Conservation (phyloP, 1,284 basidiomycete species). For the Cryptococcus floricola region DNA sequence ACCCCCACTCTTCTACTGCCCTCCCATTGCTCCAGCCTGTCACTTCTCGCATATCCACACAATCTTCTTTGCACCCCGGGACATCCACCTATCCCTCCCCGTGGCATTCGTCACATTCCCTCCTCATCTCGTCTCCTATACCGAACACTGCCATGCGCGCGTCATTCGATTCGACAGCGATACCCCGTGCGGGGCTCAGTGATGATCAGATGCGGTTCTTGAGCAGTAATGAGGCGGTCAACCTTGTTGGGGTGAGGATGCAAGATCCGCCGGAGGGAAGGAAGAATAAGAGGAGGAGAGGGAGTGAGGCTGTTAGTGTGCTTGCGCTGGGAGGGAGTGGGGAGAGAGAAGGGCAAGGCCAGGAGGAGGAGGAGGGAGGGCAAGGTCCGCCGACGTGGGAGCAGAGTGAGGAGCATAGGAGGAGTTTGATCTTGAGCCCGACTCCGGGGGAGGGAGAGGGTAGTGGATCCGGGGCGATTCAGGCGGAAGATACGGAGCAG, state of each 20-base stretch:
- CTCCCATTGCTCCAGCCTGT: constrained; percentile 10
- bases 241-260: constrained; percentile 20
- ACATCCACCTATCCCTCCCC: constrained; percentile 14
- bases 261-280: constrained; percentile 19
- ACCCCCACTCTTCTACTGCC: constrained; percentile 11
- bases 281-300: constrained; percentile 11
- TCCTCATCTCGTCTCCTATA: constrained; percentile 27
- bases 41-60: constrained; percentile 5
- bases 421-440: too few species aligned
- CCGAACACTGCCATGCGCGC: constrained; percentile 28
- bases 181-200: constrained; percentile 26
- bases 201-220: constrained; percentile 33
- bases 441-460: too few species aligned
- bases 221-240: constrained; percentile 20
- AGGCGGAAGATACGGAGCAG: too few species aligned
- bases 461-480: too few species aligned
- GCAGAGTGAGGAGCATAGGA: too few species aligned
- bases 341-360: too few species aligned
- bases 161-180: constrained; percentile 17
- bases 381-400: too few species aligned
- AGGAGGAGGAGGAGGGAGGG: too few species aligned
- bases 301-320: too few species aligned
- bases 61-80: not conserved
- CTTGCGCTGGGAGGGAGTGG: too few species aligned
- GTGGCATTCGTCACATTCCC: constrained; percentile 26